These are phyloP conservation scores for Plasmopara viticola DNA, from an alignment of 352 stramenopile species.

Conservation along the genomic window DNA sequence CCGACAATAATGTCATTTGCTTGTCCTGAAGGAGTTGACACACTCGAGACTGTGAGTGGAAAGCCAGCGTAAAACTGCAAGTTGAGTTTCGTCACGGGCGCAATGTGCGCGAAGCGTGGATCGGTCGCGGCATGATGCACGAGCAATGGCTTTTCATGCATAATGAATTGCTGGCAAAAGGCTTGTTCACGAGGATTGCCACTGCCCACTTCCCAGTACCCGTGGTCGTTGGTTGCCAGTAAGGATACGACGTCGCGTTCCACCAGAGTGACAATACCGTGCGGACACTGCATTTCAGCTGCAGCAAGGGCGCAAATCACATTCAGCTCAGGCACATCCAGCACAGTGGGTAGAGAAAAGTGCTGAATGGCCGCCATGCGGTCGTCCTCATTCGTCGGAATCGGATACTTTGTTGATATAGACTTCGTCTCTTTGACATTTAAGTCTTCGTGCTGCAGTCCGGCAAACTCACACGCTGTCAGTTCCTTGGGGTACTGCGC, in stretches of 20 bases:
- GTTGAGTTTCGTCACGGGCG: slow-evolving; percentile 16
- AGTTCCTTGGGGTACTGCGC: background rate
- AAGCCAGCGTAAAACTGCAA: slow-evolving; percentile 36
- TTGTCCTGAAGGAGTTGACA: slow-evolving; percentile 5
- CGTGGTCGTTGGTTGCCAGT: slow-evolving; percentile 20
- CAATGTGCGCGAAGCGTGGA: slow-evolving; percentile 29
- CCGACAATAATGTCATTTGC: slow-evolving; percentile 21
- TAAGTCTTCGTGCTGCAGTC: background rate
- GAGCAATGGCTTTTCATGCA: slow-evolving; percentile 32
- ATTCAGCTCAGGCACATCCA: slow-evolving; percentile 25
- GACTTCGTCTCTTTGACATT: background rate
- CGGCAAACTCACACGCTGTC: background rate
- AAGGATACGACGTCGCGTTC: slow-evolving; percentile 24
- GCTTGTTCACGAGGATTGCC: slow-evolving; percentile 27
- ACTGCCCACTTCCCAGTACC: slow-evolving; percentile 24
- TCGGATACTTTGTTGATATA: slow-evolving; percentile 16
- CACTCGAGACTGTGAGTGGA: slow-evolving; percentile 13
- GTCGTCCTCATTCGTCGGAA: slow-evolving; percentile 22
- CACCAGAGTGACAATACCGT: slow-evolving; percentile 31
- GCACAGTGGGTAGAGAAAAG: slow-evolving; percentile 14
- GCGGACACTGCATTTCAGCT: slow-evolving; percentile 15
- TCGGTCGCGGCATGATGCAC: slow-evolving; percentile 32
- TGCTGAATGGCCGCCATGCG: slow-evolving; percentile 25
- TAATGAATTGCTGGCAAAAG: slow-evolving; percentile 39
- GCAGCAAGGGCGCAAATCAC: slow-evolving; percentile 30